Conservation (phyloP, 169 alveolate species). For the Plasmodium gaboni region DNA sequence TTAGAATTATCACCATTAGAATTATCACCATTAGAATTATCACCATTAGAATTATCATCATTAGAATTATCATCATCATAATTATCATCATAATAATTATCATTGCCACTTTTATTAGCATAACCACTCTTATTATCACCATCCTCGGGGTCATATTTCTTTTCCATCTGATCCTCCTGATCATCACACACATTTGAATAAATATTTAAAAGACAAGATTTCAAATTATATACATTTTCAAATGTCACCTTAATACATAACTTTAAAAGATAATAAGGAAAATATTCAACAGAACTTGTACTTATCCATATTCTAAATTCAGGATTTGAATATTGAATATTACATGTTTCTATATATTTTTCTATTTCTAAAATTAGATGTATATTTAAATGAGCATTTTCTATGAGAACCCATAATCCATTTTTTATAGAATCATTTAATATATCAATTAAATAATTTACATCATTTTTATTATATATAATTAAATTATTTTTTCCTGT, state of each 20-base stretch:
- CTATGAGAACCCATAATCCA: constrained; percentile 75
- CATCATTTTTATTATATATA: constrained; percentile 60
- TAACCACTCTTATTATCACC: not conserved
- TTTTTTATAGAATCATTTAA: constrained; percentile 74
- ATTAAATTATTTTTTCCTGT: constrained; percentile 69
- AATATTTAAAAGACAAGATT: constrained; percentile 39
- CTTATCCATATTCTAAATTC: constrained; percentile 76
- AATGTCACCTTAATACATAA: constrained; percentile 67
- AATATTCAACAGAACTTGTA: constrained; percentile 44
- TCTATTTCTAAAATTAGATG: constrained; percentile 66
- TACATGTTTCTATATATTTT: constrained; percentile 67
- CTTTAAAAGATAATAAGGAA: constrained; percentile 66
- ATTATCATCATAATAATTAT: not conserved
- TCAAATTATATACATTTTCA: constrained; percentile 62
- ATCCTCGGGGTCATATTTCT: constrained; percentile 2
- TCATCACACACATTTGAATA: constrained; percentile 34
- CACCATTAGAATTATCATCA: too few species aligned
- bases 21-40: too few species aligned
- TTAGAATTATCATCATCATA: too few species aligned
- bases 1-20: too few species aligned
- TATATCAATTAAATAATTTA: constrained; percentile 35
- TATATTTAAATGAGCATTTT: constrained; percentile 73
- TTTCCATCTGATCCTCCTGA: constrained; percentile 11
- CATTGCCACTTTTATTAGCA: not conserved
- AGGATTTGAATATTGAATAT: constrained; percentile 73